Evolutionary conservation across 176 grass and related monocot genomes (phyloP).

Genomic region (Neostapfia colusana): DNA sequence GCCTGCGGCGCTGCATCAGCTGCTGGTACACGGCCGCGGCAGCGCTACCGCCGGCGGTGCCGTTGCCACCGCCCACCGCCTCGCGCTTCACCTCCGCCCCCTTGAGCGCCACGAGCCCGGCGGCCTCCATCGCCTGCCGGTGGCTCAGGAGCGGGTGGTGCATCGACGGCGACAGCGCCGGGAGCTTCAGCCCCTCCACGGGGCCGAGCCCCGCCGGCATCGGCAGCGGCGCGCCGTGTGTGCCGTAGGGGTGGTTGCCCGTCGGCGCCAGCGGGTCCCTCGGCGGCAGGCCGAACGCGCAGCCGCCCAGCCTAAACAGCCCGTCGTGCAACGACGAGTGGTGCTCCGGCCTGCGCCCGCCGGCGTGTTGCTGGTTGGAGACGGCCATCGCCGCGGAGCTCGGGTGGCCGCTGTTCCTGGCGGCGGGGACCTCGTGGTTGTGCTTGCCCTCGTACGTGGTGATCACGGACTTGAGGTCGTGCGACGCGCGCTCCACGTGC

Average conservation of each 20-base stretch:
- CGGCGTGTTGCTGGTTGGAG: background rate
- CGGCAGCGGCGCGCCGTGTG: constrained; percentile 26
- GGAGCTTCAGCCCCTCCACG: constrained; percentile 42
- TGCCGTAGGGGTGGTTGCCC: constrained; percentile 42
- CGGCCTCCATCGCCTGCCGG: constrained; percentile 37
- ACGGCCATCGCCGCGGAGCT: constrained; percentile 10
- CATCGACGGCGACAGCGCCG: constrained; percentile 40
- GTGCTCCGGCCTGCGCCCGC: constrained; percentile 31
- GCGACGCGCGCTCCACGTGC: constrained; percentile 71
- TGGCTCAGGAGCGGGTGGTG: constrained; percentile 49
- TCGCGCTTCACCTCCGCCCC: constrained; percentile 39
- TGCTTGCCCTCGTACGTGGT: constrained; percentile 81
- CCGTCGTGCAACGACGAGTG: constrained; percentile 37
- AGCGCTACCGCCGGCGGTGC: background rate
- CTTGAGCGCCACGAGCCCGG: constrained; percentile 45
- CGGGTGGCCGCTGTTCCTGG: constrained; percentile 57
- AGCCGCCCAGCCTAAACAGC: constrained; percentile 40
- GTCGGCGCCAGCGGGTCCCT: constrained; percentile 51
- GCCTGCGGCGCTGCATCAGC: constrained; percentile 45
- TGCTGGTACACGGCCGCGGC: constrained; percentile 53
- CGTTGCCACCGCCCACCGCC: background rate
- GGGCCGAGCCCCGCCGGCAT: constrained; percentile 33
- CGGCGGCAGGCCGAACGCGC: constrained; percentile 32
- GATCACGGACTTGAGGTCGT: constrained; percentile 73
- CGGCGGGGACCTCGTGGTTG: constrained; percentile 64